phyloP scores from a whole-genome alignment of 169 alveolate genomes.

The Toxoplasma gondii region DNA sequence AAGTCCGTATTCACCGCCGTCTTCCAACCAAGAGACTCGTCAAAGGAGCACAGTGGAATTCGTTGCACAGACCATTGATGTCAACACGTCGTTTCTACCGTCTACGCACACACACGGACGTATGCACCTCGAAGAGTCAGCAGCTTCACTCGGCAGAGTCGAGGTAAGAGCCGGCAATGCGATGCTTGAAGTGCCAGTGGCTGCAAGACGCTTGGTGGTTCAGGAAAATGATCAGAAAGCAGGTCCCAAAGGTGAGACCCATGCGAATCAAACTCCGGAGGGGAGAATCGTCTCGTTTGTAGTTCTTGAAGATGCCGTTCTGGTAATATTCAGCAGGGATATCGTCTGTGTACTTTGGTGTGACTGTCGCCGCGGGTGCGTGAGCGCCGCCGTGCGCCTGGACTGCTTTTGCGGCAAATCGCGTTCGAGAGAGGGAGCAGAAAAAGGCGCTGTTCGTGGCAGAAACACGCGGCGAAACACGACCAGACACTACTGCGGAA shows the following conservation, averaged over 20 bases:
- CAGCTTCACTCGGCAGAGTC: constrained; percentile 1
- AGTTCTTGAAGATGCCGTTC: constrained; percentile 18
- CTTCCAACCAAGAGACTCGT: too few species aligned
- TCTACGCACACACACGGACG: too few species aligned
- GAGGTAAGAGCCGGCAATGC: constrained; percentile 22
- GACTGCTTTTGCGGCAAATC: not conserved
- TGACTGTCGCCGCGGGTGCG: not conserved
- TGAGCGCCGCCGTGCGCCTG: constrained; percentile 1
- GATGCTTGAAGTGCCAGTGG: constrained; percentile 51
- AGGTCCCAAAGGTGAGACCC: not conserved
- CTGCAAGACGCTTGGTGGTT: constrained; percentile 29
- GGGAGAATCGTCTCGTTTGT: not conserved
- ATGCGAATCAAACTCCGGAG: not conserved
- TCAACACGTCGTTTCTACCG: too few species aligned
- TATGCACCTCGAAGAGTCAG: too few species aligned
- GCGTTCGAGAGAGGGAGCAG: constrained; percentile 3
- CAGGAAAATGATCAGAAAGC: not conserved
- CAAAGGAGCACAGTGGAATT: too few species aligned
- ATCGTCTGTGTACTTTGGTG: constrained; percentile 24
- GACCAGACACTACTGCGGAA: too few species aligned
- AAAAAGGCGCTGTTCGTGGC: not conserved
- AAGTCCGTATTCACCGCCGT: too few species aligned
- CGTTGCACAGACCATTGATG: too few species aligned
- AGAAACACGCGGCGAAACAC: not conserved
- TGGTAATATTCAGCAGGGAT: constrained; percentile 25